A percentile compares a stretch with the other conserved stretches of the same genome.
phyloP scores from a whole-genome alignment of 2,329 filamentous ascomycete species.

The Aquanectria penicillioides region DNA sequence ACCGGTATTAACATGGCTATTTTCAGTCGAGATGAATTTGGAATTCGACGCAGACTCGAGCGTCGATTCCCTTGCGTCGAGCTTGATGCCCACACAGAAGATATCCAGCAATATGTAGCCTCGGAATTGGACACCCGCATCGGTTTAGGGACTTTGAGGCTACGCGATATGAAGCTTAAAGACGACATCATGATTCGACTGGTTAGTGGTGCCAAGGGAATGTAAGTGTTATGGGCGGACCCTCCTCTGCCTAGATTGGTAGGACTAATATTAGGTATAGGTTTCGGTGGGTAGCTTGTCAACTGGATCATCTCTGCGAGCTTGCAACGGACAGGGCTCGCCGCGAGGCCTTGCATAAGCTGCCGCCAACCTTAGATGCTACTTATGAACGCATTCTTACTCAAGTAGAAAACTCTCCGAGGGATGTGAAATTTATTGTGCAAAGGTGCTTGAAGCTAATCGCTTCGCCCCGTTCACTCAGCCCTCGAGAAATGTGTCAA shows the following conservation, averaged over 20 bases:
- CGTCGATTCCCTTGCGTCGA: background rate
- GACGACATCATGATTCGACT: background rate
- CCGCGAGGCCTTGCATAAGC: background rate
- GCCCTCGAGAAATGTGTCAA: background rate
- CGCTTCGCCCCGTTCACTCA: background rate
- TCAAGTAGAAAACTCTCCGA: background rate
- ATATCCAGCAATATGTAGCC: conserved; percentile 11
- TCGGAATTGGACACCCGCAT: background rate
- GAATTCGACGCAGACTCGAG: background rate
- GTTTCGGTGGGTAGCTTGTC: conserved; percentile 22
- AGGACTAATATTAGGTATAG: no score
- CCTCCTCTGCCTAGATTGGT: no score
- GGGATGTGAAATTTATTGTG: background rate
- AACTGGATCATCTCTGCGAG: conserved; percentile 14
- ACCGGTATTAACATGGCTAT: conserved; percentile 5
- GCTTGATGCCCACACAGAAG: conserved; percentile 16
- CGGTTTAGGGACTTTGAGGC: background rate
- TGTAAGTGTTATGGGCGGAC: background rate
- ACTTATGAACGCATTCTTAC: conserved; percentile 13
- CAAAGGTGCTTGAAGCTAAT: background rate
- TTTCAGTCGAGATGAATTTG: conserved; percentile 8
- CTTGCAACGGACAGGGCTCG: conserved; percentile 2
- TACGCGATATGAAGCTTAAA: background rate
- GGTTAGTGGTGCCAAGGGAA: background rate
- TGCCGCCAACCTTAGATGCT: conserved; percentile 10